Evolutionary conservation across 2,329 filamentous ascomycete genomes (phyloP).

Genomic region (Cercospora zeina): DNA sequence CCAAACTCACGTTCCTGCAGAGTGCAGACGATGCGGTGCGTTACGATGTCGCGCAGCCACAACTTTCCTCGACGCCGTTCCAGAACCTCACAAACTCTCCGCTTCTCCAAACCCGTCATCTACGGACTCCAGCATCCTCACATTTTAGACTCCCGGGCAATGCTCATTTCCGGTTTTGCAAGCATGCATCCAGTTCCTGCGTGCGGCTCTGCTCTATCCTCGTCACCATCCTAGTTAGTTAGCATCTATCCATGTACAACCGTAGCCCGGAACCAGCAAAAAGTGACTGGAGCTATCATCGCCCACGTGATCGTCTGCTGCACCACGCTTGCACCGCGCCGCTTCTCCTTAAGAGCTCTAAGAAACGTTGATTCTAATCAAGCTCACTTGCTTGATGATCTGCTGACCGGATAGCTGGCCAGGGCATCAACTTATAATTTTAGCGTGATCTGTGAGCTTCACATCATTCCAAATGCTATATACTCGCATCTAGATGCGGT

Average conservation of each 20-base stretch:
- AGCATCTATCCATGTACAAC: neutral
- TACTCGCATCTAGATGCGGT: no score
- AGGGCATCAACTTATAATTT: no score
- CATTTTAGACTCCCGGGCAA: neutral
- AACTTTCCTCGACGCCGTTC: neutral
- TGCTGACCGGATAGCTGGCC: neutral
- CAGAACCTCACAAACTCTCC: neutral
- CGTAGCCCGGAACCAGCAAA: no score
- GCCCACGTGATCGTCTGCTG: no score
- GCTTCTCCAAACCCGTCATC: neutral
- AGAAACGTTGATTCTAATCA: neutral
- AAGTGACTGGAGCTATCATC: neutral
- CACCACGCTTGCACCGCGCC: neutral
- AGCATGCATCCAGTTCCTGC: neutral
- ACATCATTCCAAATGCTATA: neutral
- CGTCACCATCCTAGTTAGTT: neutral
- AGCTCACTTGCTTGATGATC: neutral
- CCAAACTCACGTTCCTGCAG: neutral
- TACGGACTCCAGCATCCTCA: no score
- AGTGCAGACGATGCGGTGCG: no score
- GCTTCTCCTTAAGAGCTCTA: neutral
- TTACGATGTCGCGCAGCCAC: neutral
- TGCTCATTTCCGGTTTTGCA: neutral
- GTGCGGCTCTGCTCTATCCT: constrained; percentile 1
- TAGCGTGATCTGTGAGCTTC: neutral